Conservation (phyloP, 1,284 basidiomycete species). For the Macrocybe sp. region DNA sequence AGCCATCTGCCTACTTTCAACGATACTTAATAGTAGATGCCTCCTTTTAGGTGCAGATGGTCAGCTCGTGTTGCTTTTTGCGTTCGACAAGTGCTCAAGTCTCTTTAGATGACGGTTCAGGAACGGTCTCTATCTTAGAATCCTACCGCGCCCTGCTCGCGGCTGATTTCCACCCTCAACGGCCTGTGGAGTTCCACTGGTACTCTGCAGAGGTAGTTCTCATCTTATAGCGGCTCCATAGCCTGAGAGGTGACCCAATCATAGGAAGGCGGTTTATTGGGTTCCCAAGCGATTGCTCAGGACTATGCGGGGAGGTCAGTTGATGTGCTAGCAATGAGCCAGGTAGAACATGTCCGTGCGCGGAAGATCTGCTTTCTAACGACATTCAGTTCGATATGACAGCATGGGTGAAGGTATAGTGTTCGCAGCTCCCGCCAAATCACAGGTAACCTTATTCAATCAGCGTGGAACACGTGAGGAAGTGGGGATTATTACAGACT, state of each 20-base stretch:
- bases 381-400: conserved; percentile 83
- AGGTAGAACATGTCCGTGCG: conserved; percentile 38
- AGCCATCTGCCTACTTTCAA: conserved; percentile 8
- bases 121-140: conserved; percentile 89
- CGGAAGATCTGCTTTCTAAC: background rate
- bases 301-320: conserved; percentile 62
- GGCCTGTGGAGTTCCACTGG: conserved; percentile 93
- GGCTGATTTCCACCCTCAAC: conserved; percentile 73
- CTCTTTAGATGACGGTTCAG: conserved; percentile 80
- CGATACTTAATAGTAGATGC: background rate
- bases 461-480: conserved; percentile 76
- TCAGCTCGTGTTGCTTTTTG: conserved; percentile 14
- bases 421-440: conserved; percentile 5
- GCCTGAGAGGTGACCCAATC: conserved; percentile 4
- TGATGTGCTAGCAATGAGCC: conserved; percentile 86
- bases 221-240: conserved; percentile 5
- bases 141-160: conserved; percentile 80
- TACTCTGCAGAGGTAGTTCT: conserved; percentile 79
- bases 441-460: conserved; percentile 13
- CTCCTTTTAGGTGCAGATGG: conserved; percentile 73
- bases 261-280: conserved; percentile 91
- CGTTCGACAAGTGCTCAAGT: conserved; percentile 5
- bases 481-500: conserved; percentile 91
- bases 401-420: conserved; percentile 82
- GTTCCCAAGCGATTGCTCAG: conserved; percentile 87